Base-by-base conservation (phyloP, 1,284 basidiomycete species). In the Rugosomyces carneus region DNA sequence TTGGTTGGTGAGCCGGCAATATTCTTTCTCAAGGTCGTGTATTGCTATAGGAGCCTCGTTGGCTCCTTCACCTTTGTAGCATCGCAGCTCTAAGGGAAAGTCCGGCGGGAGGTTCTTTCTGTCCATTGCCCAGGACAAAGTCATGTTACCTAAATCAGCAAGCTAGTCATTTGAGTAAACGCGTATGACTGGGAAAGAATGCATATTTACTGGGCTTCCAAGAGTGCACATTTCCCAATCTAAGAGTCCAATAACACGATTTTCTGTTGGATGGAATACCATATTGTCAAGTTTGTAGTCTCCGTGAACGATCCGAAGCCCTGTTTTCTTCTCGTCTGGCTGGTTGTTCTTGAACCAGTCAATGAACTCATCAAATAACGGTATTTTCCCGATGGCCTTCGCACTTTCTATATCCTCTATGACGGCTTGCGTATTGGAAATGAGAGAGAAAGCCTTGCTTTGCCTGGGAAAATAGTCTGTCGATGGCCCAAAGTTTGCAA, bases 251-350 rank as follows among this genome's bases (percentile, higher is more conserved):
- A 98, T 93, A 1, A 98, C 93, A 37, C 80, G 72, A 48, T 93
- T 90, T 66, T 96, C 85, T 1, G 85, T 93, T 0, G 89, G 88
- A 60, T 97, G 93, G 67, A 93, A 98, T 51, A 98, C 80, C 55
- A 98, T 64, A 62, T 98, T 99, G 65, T 99, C 94, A 18, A 96
- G 75, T 67, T 99, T 99, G 64, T 92, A 98, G 65, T 98, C 94
- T 18, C 95, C 94, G 61, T 98, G 94, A 3, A 96, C 90, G 52
- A 95, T 81, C 29, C 88, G 78, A 42, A 81, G 70, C 1, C 85
- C 85, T 11, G 73, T 74, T 65, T 82, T 81, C 53, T 71, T 75
- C 60, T 88, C 85, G 57, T 84, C 76, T 0, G 90, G 93, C 43
- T 92, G 70, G 55, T 89, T 75, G 32, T 66, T 63, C 41, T 71